Conservation (phyloP, 306 rosid species). For the Ormosia emarginata region DNA sequence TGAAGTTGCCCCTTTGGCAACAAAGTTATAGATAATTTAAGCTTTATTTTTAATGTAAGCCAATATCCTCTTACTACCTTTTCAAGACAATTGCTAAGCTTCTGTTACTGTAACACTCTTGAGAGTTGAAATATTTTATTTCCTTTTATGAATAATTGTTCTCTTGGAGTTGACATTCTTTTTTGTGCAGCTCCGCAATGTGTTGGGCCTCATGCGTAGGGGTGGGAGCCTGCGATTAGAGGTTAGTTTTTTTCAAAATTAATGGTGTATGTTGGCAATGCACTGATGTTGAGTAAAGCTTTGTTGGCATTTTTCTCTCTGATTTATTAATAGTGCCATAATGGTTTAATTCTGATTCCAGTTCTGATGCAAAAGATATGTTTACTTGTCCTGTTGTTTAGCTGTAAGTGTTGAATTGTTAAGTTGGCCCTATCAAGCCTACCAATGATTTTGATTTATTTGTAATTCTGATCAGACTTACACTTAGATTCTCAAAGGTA, state of each 20-base stretch:
- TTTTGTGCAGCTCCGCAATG: slow-evolving; percentile 79
- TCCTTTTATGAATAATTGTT: not conserved
- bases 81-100: not conserved
- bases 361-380: not conserved
- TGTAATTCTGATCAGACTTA: not conserved
- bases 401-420: not conserved
- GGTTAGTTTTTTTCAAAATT: slow-evolving; percentile 52
- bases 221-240: slow-evolving; percentile 83
- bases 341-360: not conserved
- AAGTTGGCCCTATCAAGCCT: not conserved
- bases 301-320: not conserved
- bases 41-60: not conserved
- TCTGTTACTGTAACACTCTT: not conserved
- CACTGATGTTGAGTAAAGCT: not conserved
- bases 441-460: not conserved
- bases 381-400: not conserved
- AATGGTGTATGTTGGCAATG: not conserved
- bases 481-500: not conserved
- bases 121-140: not conserved
- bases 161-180: slow-evolving; percentile 26
- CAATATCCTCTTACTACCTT: not conserved
- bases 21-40: not conserved
- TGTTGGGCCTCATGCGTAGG: slow-evolving; percentile 85
- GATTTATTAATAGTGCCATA: not conserved
- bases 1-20: not conserved